phyloP scores from a whole-genome alignment of 805 yeast genomes.

The Ascoidea asiatica region DNA sequence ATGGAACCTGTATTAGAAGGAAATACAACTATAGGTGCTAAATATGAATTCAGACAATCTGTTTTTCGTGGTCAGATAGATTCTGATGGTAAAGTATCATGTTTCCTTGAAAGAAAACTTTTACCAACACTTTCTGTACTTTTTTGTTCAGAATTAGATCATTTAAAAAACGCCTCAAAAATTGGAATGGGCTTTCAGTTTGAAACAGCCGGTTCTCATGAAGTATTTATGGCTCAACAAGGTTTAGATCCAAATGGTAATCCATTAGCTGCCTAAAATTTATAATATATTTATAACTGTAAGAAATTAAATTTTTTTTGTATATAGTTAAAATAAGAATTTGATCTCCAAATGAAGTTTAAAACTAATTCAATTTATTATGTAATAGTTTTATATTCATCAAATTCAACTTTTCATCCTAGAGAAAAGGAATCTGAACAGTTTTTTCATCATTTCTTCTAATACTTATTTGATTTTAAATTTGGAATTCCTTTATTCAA shows the following conservation, averaged over 20 bases:
- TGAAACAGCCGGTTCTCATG: constrained; percentile 91
- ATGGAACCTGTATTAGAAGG: constrained; percentile 82
- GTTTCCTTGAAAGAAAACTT: constrained; percentile 85
- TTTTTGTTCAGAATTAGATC: constrained; percentile 90
- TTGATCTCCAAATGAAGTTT: too few species aligned
- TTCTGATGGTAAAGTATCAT: constrained; percentile 79
- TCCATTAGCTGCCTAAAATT: constrained; percentile 17
- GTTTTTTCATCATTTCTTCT: too few species aligned
- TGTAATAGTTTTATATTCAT: too few species aligned
- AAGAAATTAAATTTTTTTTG: too few species aligned
- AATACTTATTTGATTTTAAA: too few species aligned
- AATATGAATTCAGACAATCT: constrained; percentile 94
- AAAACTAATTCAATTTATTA: too few species aligned
- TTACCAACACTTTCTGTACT: constrained; percentile 81
- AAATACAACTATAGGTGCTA: constrained; percentile 87
- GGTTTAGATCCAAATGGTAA: background rate
- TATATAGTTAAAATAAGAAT: too few species aligned
- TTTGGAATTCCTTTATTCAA: too few species aligned
- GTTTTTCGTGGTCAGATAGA: constrained; percentile 92
- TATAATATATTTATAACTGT: too few species aligned
- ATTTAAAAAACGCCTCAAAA: constrained; percentile 60
- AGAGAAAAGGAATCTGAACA: too few species aligned
- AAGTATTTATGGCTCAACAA: constrained; percentile 41
- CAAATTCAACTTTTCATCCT: too few species aligned
- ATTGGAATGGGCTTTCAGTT: constrained; percentile 92